Evolutionary conservation across 1,139 yeast species (phyloP).

Genomic region (Spathaspora sp.): DNA sequence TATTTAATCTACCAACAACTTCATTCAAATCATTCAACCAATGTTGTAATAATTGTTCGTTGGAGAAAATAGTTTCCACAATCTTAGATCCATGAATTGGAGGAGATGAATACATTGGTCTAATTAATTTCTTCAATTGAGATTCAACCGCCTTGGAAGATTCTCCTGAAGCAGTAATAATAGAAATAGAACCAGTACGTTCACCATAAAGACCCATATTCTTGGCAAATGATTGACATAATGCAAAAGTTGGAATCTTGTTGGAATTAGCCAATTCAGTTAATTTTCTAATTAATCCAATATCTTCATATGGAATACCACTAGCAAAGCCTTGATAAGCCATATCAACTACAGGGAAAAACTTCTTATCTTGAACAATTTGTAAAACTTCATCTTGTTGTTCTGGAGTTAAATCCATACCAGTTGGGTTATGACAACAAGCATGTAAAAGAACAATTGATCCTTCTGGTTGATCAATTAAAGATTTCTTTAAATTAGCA

Average conservation of each 20-base stretch:
- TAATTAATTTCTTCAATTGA: constrained; percentile 74
- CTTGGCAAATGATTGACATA: constrained; percentile 93
- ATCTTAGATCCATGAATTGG: constrained; percentile 93
- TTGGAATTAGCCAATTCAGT: constrained; percentile 49
- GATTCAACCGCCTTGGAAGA: constrained; percentile 58
- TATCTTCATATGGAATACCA: constrained; percentile 58
- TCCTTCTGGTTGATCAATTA: constrained; percentile 45
- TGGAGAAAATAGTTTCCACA: constrained; percentile 71
- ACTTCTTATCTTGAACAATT: constrained; percentile 54
- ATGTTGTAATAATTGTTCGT: constrained; percentile 58
- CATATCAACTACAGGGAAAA: constrained; percentile 87
- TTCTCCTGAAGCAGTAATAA: constrained; percentile 50
- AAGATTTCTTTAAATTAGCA: constrained; percentile 47
- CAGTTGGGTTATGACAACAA: constrained; percentile 98
- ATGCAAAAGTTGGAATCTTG: constrained; percentile 53
- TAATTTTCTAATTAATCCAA: constrained; percentile 49
- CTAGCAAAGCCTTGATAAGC: constrained; percentile 98
- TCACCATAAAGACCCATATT: constrained; percentile 97
- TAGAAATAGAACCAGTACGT: constrained; percentile 87
- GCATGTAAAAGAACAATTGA: constrained; percentile 83
- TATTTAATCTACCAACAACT: constrained; percentile 77
- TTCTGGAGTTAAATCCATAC: constrained; percentile 84
- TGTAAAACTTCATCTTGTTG: constrained; percentile 79
- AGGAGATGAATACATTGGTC: constrained; percentile 91
- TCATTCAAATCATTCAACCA: constrained; percentile 78